phyloP scores from a whole-genome alignment of 2,329 filamentous ascomycete genomes.

The Dryadomyces quercus-mongolicae region DNA sequence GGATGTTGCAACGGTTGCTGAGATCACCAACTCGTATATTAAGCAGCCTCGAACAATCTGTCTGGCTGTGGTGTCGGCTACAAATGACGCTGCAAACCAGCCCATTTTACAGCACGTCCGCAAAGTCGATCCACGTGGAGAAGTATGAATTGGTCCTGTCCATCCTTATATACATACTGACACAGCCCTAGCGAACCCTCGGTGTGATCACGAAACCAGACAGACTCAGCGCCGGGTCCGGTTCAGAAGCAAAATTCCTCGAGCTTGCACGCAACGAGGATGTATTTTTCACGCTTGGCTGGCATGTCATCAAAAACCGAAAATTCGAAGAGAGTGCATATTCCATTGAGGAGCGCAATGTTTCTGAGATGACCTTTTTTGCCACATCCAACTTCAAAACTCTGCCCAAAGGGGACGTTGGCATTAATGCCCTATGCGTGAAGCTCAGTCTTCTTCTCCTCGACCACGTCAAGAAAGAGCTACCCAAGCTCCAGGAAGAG shows the following conservation, averaged over 20 bases:
- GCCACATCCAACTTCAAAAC: not conserved
- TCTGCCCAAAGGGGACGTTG: not conserved
- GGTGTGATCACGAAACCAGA: not conserved
- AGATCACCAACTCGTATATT: not conserved
- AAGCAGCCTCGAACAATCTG: not conserved
- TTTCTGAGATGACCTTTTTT: not conserved
- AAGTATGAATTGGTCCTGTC: not conserved
- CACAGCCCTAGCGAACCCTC: not conserved
- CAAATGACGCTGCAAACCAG: not conserved
- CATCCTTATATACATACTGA: not conserved
- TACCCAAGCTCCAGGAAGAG: not conserved
- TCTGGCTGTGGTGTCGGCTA: not conserved
- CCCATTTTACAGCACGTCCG: not conserved
- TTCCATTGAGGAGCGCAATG: not conserved
- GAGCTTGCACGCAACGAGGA: not conserved
- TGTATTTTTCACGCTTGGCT: not conserved
- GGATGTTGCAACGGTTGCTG: not conserved
- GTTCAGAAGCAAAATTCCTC: not conserved
- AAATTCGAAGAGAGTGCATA: not conserved
- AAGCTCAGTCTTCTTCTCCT: conserved; percentile 1
- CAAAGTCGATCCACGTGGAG: not conserved
- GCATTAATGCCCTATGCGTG: conserved; percentile 10
- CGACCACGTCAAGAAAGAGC: not conserved
- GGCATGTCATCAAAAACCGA: not conserved
- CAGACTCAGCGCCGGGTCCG: not conserved